Base-by-base conservation (phyloP, 805 yeast genomes). In the Sugiyamaella americana region DNA sequence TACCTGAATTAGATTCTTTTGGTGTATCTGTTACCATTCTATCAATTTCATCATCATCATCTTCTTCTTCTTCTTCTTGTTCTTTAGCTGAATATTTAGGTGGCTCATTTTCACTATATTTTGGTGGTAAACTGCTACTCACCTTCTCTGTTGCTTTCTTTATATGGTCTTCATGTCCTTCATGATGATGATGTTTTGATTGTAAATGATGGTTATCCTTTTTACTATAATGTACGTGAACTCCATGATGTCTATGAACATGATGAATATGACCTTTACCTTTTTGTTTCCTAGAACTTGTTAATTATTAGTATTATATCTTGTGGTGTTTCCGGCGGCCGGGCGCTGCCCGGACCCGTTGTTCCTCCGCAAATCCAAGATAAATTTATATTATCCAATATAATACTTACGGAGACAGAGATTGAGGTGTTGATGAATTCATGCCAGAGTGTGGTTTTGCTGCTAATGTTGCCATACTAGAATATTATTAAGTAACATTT, bases 201-300 rank as follows among this genome's bases (percentile, higher is more conserved):
- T 41, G 43, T 20, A 52, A 21, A 36, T 52, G 56, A 29, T 52
- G 56, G 35, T 51, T 48, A 22, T 52, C 51, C 37, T 52, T 46
- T 34, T 49, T 49, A 35, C 45, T 34, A n/a, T 40, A 45, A 36
- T 45, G 48, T 16, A 30, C 35, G 29, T 43, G 40, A 20, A 30
- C 35, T 13, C 37, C 29, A 17, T 40, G 43, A 24, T 42, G 45
- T 18, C 37, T 26, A 13, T 26, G 32, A 26, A 26, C 32, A 26
- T 26, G 32, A 26, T 26, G 32, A 26, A 26, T 13, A 13, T 26
- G 32, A 8, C 32, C 32, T 26, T 26, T 13, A 26, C 13, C 32
- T 26, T 26, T 26, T 8, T 8, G 8, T 26, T 26, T 13, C 32
- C 11, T 13, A 26, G 32, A 26, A 8, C 32, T 26, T 8, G 32